Evolutionary conservation across 108 stramenopile species (phyloP).

Genomic region (Cyclotella baltica): DNA sequence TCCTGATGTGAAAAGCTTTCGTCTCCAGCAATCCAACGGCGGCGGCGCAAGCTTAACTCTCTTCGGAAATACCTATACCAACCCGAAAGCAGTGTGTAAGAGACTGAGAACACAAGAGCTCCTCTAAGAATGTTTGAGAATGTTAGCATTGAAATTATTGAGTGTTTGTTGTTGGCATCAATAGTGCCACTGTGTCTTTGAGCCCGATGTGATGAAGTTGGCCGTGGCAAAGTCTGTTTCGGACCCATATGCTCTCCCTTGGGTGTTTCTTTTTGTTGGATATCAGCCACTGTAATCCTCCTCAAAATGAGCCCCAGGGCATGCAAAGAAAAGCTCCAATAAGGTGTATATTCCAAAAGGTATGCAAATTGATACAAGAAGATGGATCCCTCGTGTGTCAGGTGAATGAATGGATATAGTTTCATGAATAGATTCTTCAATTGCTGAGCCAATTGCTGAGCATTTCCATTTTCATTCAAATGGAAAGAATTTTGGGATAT

Average conservation of each 20-base stretch:
- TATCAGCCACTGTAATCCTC: slow-evolving; percentile 70
- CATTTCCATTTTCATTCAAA: not conserved
- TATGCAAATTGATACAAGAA: slow-evolving; percentile 74
- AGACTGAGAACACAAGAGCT: slow-evolving; percentile 43
- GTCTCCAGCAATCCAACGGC: slow-evolving; percentile 56
- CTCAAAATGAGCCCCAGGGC: slow-evolving; percentile 66
- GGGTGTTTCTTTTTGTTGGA: slow-evolving; percentile 38
- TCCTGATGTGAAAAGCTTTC: slow-evolving; percentile 16
- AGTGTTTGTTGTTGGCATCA: slow-evolving; percentile 22
- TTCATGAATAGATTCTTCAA: slow-evolving; percentile 43
- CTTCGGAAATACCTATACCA: slow-evolving; percentile 46
- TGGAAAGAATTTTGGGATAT: slow-evolving; percentile 2
- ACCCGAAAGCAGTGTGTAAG: slow-evolving; percentile 46
- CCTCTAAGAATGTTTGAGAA: slow-evolving; percentile 30
- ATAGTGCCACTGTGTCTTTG: not conserved
- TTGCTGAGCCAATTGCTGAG: slow-evolving; percentile 11
- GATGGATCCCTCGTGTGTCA: slow-evolving; percentile 56
- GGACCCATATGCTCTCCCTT: slow-evolving; percentile 25
- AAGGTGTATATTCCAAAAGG: slow-evolving; percentile 67
- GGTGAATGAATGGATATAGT: slow-evolving; percentile 69
- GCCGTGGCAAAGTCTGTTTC: too few species aligned
- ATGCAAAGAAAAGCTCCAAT: slow-evolving; percentile 71
- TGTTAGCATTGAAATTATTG: slow-evolving; percentile 15
- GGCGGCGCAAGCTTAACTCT: slow-evolving; percentile 44
- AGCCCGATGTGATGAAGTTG: not conserved